phyloP scores from a whole-genome alignment of 768 basidiomycete genomes.

The Plicaturopsis crispa region DNA sequence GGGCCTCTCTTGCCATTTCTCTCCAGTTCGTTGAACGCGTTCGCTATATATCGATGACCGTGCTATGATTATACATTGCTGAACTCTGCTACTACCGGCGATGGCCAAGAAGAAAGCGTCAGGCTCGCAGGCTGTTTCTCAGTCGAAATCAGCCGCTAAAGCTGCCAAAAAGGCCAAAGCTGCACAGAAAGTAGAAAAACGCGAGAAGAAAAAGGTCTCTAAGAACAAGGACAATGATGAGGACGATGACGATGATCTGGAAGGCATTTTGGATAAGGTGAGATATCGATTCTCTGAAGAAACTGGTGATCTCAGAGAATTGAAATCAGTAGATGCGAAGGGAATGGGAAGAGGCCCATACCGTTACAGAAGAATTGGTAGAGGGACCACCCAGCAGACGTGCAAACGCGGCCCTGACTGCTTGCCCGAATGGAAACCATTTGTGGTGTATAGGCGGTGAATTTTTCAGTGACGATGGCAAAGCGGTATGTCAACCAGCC shows the following conservation, averaged over 20 bases:
- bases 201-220: conserved; percentile 53
- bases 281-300: conserved; percentile 5
- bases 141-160: conserved; percentile 36
- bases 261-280: conserved; percentile 78
- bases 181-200: conserved; percentile 60
- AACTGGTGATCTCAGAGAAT: conserved; percentile 1
- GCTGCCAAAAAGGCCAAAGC: conserved; percentile 63
- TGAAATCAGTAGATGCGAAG: conserved; percentile 56
- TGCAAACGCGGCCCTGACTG: conserved; percentile 75
- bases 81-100: not conserved
- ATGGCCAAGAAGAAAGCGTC: conserved; percentile 52
- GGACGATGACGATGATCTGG: conserved; percentile 72
- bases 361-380: conserved; percentile 79
- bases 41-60: too few species aligned
- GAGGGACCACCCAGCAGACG: conserved; percentile 77
- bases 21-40: too few species aligned
- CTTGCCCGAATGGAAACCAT: conserved; percentile 75
- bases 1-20: too few species aligned
- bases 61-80: too few species aligned
- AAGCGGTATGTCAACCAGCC: conserved; percentile 41
- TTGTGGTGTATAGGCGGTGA: conserved; percentile 85
- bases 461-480: conserved; percentile 81
- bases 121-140: conserved; percentile 17
- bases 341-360: conserved; percentile 80
- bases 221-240: conserved; percentile 42